Evolutionary conservation across 768 basidiomycete genomes (phyloP), one percentile per base, ranked within the genome.

Genomic region (Calocybe cyanea): DNA sequence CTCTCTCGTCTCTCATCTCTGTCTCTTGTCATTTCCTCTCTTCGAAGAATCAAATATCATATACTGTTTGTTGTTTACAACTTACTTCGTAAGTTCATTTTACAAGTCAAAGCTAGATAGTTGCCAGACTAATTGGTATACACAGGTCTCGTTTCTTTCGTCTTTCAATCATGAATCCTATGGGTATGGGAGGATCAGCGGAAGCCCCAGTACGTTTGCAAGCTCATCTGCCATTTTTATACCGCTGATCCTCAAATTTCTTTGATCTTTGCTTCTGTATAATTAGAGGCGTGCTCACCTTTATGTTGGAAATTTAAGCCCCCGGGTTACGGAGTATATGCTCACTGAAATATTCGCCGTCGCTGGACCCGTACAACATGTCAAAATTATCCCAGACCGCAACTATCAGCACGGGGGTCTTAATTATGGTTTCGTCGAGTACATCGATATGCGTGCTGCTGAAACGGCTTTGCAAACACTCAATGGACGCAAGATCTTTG

Each of bases 391-490:
- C 66, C 95, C 95, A 23, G 96, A 99, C 74, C 85, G 94, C 58
- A 97, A 96, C 75, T 97, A 94, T 66, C 94, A 97, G 68, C 96
- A 99, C 63, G 96, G 94, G 46, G 96, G 96, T 50, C 86, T 96
- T 68, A 98, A 98, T 75, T 99, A 98, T 62, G 96, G 96, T 57
- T 99, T 94, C 70, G 94, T 98, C 67, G 96, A 99, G 70, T 99
- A 97, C 72, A 86, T 91, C 66, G 93, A 97, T 66, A 94, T 98
- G 90, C 87, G 92, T 53, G 91, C 93, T 30, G 96, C 96, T 30
- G 96, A 99, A 71, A 97, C 96, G 40, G 96, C 96, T n/a, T 76
- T 99, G 28, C 88, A 93, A 69, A 97, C 96, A 35, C 81, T 99
- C 59, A 98, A 98, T 65, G 96, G 96, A 37, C 89, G 96, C 63